Evolutionary conservation across 345 rosid species (phyloP), one percentile per base, ranked within the genome.

Genomic region (Melaleuca alternifolia): DNA sequence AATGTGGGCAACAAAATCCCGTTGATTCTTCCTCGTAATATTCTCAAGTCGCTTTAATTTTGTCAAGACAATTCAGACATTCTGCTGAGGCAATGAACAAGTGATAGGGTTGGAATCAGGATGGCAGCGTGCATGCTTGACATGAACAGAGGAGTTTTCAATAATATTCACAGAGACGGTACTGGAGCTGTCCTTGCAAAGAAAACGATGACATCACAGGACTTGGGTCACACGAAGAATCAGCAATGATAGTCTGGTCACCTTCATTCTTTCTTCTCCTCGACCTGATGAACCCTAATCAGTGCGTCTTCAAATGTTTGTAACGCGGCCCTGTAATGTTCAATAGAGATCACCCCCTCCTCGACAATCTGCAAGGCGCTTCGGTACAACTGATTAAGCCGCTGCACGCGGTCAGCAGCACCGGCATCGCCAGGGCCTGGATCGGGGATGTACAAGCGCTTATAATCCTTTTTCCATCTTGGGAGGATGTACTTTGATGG

Each of bases 401-500:
- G 88, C 11, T 90, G 93, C 51, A 88, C 86, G 15, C 90, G 88
- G 76, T 90, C 91, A 11, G 81, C 82, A 50, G 84, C 87, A 57
- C 91, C 86, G 0, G 85, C 77, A 11, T 86, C 59, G 16, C 52
- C 87, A 53, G 77, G 82, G 33, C 48, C 92, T 76, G 87, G 89
- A 33, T 91, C 93, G 1, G 93, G 91, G 1, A 89, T 85, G 21
- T 88, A 86, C 44, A 91, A 37, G n/a, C 94, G 93, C 88, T 92
- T 95, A 85, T 87, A 94, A 90, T 93, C 97, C 89, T 92, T 95
- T 82, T 90, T 93, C 97, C 97, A 95, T 48, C 96, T 91, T 0
- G 93, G 85, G 85, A 94, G 89, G 65, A 95, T 89, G 88, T 93
- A 95, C 83, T 89, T 87, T 11, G 93, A 75, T 6, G 97, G 98